Base-by-base conservation (phyloP, 306 rosid genomes). In the Inga oerstediana region DNA sequence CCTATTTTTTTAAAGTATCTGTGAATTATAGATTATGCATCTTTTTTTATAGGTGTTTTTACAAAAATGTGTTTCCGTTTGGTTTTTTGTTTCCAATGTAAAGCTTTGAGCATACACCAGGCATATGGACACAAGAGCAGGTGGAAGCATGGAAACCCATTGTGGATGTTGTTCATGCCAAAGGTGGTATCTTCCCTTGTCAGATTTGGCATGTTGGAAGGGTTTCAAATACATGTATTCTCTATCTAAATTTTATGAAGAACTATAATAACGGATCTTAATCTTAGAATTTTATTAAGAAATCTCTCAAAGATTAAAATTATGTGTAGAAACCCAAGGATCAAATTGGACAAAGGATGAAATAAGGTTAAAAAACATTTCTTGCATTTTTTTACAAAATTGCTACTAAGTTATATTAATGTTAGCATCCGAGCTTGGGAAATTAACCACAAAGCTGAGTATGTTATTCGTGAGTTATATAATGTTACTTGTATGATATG, bases 61-160 rank as follows among this genome's bases (percentile, higher is more conserved):
- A n/a, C n/a, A n/a, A n/a, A n/a, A n/a, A n/a, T n/a, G n/a, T n/a
- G n/a, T n/a, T n/a, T n/a, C n/a, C n/a, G n/a, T n/a, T n/a, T n/a
- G n/a, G n/a, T n/a, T n/a, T n/a, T n/a, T n/a, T n/a, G n/a, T n/a
- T n/a, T n/a, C n/a, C n/a, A n/a, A n/a, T n/a, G n/a, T n/a, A n/a
- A n/a, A n/a, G n/a, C n/a, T n/a, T n/a, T n/a, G n/a, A n/a, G n/a
- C n/a, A n/a, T n/a, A n/a, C n/a, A n/a, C n/a, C n/a, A n/a, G n/a
- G n/a, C n/a, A n/a, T n/a, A n/a, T n/a, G n/a, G n/a, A n/a, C n/a
- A n/a, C n/a, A n/a, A n/a, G n/a, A n/a, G n/a, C n/a, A n/a, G n/a
- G n/a, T 68, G 73, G 30, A 68, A 68, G 48, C 73, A 68, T 68
- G 48, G 73, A 68, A 37, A 68, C 73, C 73, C n/a, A 37, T 68